Conservation (phyloP, 169 alveolate genomes). For the Plasmodium blacklocki region DNA sequence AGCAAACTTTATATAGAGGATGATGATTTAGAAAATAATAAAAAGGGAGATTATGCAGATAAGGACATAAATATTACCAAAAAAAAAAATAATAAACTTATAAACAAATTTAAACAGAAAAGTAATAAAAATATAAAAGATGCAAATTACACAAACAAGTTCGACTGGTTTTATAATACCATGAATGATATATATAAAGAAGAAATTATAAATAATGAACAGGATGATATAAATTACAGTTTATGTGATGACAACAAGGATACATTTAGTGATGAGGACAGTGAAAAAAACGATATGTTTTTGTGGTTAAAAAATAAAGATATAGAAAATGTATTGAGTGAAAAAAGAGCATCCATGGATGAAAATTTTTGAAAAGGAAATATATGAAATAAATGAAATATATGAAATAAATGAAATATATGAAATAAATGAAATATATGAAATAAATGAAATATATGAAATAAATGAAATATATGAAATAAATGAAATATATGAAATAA, state of each 20-base stretch:
- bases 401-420: background rate
- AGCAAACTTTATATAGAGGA: no score
- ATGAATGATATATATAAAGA: constrained; percentile 28
- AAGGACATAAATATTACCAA: background rate
- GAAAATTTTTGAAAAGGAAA: background rate
- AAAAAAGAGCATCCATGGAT: constrained; percentile 12
- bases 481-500: background rate
- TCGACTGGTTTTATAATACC: constrained; percentile 60
- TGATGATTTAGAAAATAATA: no score
- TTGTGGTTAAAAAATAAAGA: constrained; percentile 55
- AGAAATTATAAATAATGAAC: background rate
- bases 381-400: background rate
- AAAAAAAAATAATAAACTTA: background rate
- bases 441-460: background rate
- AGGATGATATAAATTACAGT: constrained; percentile 5
- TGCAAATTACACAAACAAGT: constrained; percentile 16
- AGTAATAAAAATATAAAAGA: constrained; percentile 3
- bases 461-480: background rate
- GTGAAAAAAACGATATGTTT: constrained; percentile 56
- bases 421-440: background rate
- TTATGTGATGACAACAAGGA: background rate
- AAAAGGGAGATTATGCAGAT: no score
- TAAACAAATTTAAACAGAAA: background rate
- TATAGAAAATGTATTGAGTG: constrained; percentile 42
- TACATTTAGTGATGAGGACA: constrained; percentile 30